These are phyloP conservation scores for Saccharomyces hybrid DNA, from an alignment of 1,139 yeast species.

Conservation along the genomic window DNA sequence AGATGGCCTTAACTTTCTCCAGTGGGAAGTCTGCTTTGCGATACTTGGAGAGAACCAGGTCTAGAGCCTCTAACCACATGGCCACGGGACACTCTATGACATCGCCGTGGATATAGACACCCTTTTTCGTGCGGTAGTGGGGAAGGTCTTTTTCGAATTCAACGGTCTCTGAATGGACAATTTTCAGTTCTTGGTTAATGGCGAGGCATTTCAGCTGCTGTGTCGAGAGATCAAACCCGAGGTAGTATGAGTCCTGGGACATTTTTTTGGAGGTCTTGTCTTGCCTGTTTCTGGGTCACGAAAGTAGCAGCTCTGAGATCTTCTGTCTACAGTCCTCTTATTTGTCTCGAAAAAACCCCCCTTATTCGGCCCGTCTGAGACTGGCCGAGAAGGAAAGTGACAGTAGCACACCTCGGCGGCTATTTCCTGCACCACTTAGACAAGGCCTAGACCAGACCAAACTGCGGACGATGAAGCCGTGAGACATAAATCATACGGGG, in stretches of 20 bases:
- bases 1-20: constrained; percentile 53
- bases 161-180: constrained; percentile 52
- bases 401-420: neutral
- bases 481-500: no score
- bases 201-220: constrained; percentile 79
- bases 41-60: constrained; percentile 45
- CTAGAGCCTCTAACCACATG: constrained; percentile 86
- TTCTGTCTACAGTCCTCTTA: neutral
- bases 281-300: neutral
- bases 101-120: constrained; percentile 50
- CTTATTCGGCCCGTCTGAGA: neutral
- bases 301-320: neutral
- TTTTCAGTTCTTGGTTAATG: constrained; percentile 47
- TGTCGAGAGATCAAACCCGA: constrained; percentile 84
- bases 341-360: neutral
- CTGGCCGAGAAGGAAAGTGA: neutral
- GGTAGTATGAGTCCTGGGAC: constrained; percentile 30
- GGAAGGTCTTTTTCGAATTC: constrained; percentile 65
- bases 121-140: constrained; percentile 56
- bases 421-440: neutral
- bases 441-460: no score
- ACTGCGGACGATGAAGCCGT: no score
- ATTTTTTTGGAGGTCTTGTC: neutral
- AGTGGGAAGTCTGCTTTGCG: constrained; percentile 43
- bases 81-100: constrained; percentile 69